Evolutionary conservation across 1,284 basidiomycete species (phyloP), one percentile per base, ranked within the genome.

Genomic region (Apiotrichum mycotoxinovorans): DNA sequence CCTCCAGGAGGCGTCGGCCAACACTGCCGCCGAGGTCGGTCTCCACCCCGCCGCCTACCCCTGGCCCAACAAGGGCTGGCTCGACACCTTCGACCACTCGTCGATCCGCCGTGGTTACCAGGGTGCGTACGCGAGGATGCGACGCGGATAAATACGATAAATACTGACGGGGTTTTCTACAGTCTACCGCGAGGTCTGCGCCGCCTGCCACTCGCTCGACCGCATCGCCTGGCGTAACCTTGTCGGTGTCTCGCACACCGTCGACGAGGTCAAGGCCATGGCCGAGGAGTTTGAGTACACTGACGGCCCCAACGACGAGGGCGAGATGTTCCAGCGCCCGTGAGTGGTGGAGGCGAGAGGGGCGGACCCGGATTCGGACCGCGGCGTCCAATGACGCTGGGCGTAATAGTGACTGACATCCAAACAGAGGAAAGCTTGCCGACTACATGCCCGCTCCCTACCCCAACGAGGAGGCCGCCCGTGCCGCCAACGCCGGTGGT

Each of bases 171-270:
- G 54, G n/a, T n/a, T n/a, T n/a, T n/a, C n/a, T n/a, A n/a, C 50
- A 79, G 96, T 99, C 51, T 99, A 99, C 83, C 91, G 93, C 61
- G 95, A 98, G 81, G 96, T 99, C 58, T 98, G 96, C 78, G 89
- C 95, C 8, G 91, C 96, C 18, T 99, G 96, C 80, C 96, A 99
- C 79, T 98, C 96, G 47, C 87, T 99, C 60, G 91, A 98, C 82
- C 92, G 96, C 70, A 94, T 98, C 75, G 96, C 96, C 62, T 99
- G 96, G 96, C 91, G 96, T 75, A 99, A 98, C 82, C 83, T 99
- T 60, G 96, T 99, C 67, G 96, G 93, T 74, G 91, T 97, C 58
- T 97, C 93, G 38, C 96, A 98, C 81, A 91, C 88, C 62, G 95
- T 84, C 51, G 91, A 95, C 68, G 95, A 99, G 80, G 84, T 82